Evolutionary conservation across 2,329 filamentous ascomycete species (phyloP), one percentile per base, ranked within the genome.

Genomic region (Colletotrichum plurivorum): DNA sequence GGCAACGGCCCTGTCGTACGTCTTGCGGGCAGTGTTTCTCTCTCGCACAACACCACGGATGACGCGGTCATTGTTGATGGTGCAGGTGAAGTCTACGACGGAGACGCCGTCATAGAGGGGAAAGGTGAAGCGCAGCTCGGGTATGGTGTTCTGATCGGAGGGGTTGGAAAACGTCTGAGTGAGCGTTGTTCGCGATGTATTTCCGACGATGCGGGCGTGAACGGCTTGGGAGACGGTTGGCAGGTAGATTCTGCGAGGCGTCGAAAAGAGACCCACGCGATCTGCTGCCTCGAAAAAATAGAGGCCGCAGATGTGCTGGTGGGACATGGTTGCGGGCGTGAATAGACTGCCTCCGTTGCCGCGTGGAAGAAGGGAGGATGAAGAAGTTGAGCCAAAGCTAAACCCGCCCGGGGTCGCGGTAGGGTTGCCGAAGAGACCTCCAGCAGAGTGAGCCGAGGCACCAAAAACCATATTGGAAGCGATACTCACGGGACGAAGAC

Each of bases 101-200:
- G 88, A 91, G 16, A 93, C 89, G 10, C 92, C 92, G 74, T 93
- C 90, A 71, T 91, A 93, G 0, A 94, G 83, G 0, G 92, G 92
- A 71, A 94, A 94, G 0, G 85, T 85, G 76, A 94, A 94, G 15
- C 83, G 82, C 16, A 89, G 84, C 74, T 93, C 79, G 10, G 78
- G 71, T 15, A 80, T 71, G 1, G 71, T 5, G 0, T 52, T 39
- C 0, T 70, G 49, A 16, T 69, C 55, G 2, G 83, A 83, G 0
- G 88, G 84, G 71, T 93, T 93, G 73, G 83, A 77, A 72, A 92
- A 94, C 0, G 82, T 89, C 76, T 93, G 84, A 0, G 79, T 84
- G 49, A 87, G 78, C 1, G 78, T 79, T 10, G 84, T 87, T 31
- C 83, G 79, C 1, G 84, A 84, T 16, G 80, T 86, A 1, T 85